phyloP scores from a whole-genome alignment of 768 basidiomycete genomes.

The Tubosaeta sp. region DNA sequence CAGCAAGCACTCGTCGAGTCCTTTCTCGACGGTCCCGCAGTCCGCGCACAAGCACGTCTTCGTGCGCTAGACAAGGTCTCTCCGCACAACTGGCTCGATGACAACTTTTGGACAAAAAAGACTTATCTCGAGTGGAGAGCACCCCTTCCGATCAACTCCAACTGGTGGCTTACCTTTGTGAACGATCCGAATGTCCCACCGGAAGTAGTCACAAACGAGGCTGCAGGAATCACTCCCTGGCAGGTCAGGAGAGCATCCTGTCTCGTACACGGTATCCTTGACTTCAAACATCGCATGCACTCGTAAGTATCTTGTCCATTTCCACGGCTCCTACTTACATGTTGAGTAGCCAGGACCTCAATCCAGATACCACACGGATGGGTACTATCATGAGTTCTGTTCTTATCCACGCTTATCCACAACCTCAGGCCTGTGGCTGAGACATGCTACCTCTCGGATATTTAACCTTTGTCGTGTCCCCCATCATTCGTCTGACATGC shows the following conservation, averaged over 20 bases:
- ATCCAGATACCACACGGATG: conserved; percentile 67
- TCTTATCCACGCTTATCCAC: not conserved
- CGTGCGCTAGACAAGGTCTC: conserved; percentile 77
- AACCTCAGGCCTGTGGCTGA: conserved; percentile 57
- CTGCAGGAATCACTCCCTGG: conserved; percentile 62
- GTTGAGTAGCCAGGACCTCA: conserved; percentile 55
- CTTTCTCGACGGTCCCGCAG: conserved; percentile 8
- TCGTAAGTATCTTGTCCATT: conserved; percentile 42
- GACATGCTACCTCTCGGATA: conserved; percentile 50
- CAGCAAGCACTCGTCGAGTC: conserved; percentile 20
- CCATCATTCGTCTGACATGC: conserved; percentile 54
- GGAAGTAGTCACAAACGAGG: conserved; percentile 20
- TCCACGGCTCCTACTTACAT: conserved; percentile 4
- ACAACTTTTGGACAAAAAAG: conserved; percentile 87
- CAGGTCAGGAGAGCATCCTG: conserved; percentile 84
- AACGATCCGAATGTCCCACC: conserved; percentile 66
- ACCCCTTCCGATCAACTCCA: conserved; percentile 84
- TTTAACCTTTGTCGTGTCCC: conserved; percentile 83
- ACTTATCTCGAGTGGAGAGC: conserved; percentile 86
- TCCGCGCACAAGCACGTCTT: conserved; percentile 20
- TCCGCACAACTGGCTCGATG: conserved; percentile 90
- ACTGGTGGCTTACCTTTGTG: conserved; percentile 91
- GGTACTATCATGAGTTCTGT: conserved; percentile 36
- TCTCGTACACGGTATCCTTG: conserved; percentile 65
- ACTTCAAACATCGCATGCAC: conserved; percentile 64